A percentile compares a stretch with the other conserved stretches of the same genome.
phyloP scores from a whole-genome alignment of 257 asterid genomes.

The Eucommia ulmoides region DNA sequence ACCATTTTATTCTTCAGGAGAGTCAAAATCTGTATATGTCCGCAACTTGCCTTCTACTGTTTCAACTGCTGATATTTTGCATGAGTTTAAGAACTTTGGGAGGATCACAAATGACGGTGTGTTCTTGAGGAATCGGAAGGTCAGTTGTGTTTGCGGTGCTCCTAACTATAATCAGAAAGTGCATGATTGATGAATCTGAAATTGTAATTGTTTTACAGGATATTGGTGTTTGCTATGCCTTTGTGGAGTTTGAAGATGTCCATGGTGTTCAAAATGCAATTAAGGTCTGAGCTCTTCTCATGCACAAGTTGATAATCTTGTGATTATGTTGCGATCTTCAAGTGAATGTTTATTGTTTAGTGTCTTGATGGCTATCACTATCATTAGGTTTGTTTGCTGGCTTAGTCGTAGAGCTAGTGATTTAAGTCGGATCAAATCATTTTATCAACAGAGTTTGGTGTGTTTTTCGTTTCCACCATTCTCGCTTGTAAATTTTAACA shows the following conservation, averaged over 20 bases:
- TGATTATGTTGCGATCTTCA: too few species aligned
- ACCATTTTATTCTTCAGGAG: conserved; percentile 21
- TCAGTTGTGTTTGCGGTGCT: too few species aligned
- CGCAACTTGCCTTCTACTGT: conserved; percentile 61
- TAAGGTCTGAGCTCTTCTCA: conserved; percentile 26
- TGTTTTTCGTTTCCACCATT: too few species aligned
- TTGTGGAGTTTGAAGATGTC: conserved; percentile 75
- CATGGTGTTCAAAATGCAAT: conserved; percentile 69
- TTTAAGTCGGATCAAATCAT: too few species aligned
- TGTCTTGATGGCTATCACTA: too few species aligned
- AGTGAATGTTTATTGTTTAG: too few species aligned
- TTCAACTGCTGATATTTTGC: conserved; percentile 43
- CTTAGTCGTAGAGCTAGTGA: too few species aligned
- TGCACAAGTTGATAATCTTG: not conserved
- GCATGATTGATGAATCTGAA: conserved; percentile 12
- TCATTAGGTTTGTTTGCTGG: too few species aligned
- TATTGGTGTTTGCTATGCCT: conserved; percentile 69
- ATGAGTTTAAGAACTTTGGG: conserved; percentile 68
- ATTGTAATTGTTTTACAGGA: conserved; percentile 36
- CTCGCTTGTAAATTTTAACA: too few species aligned
- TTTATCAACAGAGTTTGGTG: too few species aligned
- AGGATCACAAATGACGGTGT: conserved; percentile 67
- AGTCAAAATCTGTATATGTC: conserved; percentile 67
- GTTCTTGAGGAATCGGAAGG: conserved; percentile 59
- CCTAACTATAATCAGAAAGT: too few species aligned